phyloP scores from a whole-genome alignment of 352 stramenopile species.

The Globisporangium paddicum region DNA sequence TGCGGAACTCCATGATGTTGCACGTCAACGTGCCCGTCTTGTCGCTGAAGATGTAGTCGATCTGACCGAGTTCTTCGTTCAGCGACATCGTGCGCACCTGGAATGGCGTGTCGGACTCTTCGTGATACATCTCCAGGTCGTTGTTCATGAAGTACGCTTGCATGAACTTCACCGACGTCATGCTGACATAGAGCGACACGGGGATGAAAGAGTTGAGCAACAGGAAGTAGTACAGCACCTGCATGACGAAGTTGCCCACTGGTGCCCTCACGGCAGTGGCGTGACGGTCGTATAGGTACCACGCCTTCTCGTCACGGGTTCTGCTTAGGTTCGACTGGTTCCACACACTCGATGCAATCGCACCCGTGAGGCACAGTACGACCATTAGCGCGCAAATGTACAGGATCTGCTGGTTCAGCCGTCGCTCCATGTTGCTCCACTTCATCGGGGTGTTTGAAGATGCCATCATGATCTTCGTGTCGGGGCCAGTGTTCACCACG shows the following conservation, averaged over 20 bases:
- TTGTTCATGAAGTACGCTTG: conserved; percentile 91
- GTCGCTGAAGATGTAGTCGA: conserved; percentile 93
- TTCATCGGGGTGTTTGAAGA: conserved; percentile 75
- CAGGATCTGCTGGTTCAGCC: conserved; percentile 76
- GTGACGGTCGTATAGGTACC: conserved; percentile 63
- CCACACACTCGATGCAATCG: conserved; percentile 60
- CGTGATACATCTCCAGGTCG: conserved; percentile 92
- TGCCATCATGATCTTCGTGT: conserved; percentile 90
- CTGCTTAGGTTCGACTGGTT: conserved; percentile 56
- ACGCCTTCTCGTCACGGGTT: conserved; percentile 30
- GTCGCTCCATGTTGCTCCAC: conserved; percentile 86
- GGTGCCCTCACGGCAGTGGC: conserved; percentile 48
- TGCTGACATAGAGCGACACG: conserved; percentile 93
- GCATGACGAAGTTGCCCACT: conserved; percentile 83
- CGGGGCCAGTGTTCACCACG: conserved; percentile 89
- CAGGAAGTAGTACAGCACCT: conserved; percentile 92
- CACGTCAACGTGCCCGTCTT: conserved; percentile 95
- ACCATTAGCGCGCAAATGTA: conserved; percentile 85
- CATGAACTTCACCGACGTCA: conserved; percentile 92
- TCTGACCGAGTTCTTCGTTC: conserved; percentile 93
- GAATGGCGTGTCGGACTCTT: conserved; percentile 90
- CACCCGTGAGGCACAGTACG: conserved; percentile 62
- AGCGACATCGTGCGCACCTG: conserved; percentile 91
- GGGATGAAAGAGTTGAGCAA: conserved; percentile 94
- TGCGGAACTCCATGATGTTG: conserved; percentile 97